Evolutionary conservation across 2,329 filamentous ascomycete genomes (phyloP).

Genomic region (Cucurbitaria berberidis): DNA sequence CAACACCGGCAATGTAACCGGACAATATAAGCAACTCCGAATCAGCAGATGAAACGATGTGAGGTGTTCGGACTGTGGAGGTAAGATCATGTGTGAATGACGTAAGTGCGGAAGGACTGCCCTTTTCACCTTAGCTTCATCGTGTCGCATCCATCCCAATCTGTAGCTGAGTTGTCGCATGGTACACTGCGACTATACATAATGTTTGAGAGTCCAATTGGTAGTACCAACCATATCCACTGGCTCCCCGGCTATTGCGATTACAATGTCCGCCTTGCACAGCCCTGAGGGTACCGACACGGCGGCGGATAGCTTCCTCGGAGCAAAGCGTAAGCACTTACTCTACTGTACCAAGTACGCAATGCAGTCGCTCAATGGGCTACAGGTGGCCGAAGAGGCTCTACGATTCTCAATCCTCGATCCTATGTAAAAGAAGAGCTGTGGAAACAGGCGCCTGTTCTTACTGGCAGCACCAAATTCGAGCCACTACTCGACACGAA

Average conservation of each 20-base stretch:
- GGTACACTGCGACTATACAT: not conserved
- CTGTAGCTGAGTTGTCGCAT: not conserved
- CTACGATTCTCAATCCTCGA: slow-evolving; percentile 50
- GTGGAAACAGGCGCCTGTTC: slow-evolving; percentile 74
- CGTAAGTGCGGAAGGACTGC: not conserved
- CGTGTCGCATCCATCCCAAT: not conserved
- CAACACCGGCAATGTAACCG: not conserved
- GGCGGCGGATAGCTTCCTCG: slow-evolving; percentile 19
- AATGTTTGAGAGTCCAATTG: slow-evolving; percentile 4
- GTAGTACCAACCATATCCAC: not conserved
- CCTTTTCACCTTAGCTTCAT: not conserved
- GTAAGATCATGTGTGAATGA: not conserved
- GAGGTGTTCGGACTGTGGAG: not conserved
- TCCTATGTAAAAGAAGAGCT: slow-evolving; percentile 63
- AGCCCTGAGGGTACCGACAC: slow-evolving; percentile 24
- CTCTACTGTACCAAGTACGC: slow-evolving; percentile 5
- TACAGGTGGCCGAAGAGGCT: slow-evolving; percentile 41
- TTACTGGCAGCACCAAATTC: slow-evolving; percentile 73
- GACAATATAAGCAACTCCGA: not conserved
- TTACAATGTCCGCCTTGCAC: slow-evolving; percentile 36
- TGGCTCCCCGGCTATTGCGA: not conserved
- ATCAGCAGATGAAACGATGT: not conserved
- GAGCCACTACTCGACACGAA: slow-evolving; percentile 71
- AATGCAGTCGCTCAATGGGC: slow-evolving; percentile 6
- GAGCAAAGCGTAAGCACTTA: slow-evolving; percentile 36